Evolutionary conservation across 2,329 filamentous ascomycete genomes (phyloP).

Genomic region (Tolypocladium nubicola): DNA sequence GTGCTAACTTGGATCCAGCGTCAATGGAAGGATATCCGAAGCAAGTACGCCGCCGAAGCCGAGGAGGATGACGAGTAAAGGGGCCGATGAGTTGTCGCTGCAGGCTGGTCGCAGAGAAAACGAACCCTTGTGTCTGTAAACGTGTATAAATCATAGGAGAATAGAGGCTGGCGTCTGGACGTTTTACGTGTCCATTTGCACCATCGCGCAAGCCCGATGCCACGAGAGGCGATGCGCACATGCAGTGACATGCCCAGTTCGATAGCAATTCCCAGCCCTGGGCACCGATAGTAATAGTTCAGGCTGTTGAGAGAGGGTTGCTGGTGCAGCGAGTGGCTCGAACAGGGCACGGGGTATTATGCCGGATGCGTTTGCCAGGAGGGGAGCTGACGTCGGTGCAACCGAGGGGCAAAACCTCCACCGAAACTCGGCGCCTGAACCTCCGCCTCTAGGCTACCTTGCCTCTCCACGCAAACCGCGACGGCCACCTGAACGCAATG

Average conservation of each 20-base stretch:
- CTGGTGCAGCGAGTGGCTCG: not conserved
- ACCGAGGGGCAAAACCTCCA: constrained; percentile 1
- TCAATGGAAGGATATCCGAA: constrained; percentile 99
- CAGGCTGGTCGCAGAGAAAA: constrained; percentile 3
- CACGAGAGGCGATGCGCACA: not conserved
- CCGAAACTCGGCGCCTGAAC: not conserved
- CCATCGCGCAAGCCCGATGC: not conserved
- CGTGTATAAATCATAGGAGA: constrained; percentile 22
- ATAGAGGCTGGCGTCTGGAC: constrained; percentile 12
- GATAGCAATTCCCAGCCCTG: not conserved
- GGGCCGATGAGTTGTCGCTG: constrained; percentile 5
- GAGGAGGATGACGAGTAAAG: constrained; percentile 50
- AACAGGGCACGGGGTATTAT: not conserved
- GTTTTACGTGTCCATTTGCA: not conserved
- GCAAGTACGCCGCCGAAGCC: constrained; percentile 65
- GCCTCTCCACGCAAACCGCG: not conserved
- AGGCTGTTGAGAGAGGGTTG: not conserved
- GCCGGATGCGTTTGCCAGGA: not conserved
- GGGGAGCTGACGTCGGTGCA: constrained; percentile 2
- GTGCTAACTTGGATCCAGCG: constrained; percentile 46
- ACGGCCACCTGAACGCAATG: not conserved
- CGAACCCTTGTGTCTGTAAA: constrained; percentile 13
- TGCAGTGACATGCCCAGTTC: not conserved
- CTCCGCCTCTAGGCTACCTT: not conserved
- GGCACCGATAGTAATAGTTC: not conserved